Conservation (phyloP, 2,329 filamentous ascomycete species). For the Ophiostoma australiae region DNA sequence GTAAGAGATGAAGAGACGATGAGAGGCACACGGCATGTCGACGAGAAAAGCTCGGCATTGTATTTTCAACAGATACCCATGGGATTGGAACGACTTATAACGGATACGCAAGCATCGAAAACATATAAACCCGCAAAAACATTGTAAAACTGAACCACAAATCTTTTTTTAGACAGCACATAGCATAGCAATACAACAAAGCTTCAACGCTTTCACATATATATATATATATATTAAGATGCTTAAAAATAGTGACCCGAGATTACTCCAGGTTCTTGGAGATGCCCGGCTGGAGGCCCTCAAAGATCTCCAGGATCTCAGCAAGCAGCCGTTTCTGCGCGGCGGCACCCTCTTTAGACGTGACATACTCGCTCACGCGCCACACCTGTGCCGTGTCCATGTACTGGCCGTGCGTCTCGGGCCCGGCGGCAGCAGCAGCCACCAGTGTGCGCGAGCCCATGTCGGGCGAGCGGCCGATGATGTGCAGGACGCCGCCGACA, state of each 20-base stretch:
- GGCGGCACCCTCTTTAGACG: conserved; percentile 37
- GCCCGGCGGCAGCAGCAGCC: conserved; percentile 36
- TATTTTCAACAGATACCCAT: conserved; percentile 25
- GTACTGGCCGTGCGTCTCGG: conserved; percentile 41
- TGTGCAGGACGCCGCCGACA: conserved; percentile 19
- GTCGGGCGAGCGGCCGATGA: conserved; percentile 38
- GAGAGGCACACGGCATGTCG: not conserved
- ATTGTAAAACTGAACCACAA: not conserved
- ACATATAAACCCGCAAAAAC: not conserved
- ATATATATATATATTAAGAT: not conserved
- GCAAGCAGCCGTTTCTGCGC: conserved; percentile 38
- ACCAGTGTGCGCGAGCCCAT: conserved; percentile 40
- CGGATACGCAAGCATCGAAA: conserved; percentile 13
- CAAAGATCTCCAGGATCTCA: conserved; percentile 42
- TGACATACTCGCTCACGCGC: conserved; percentile 34
- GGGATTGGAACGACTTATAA: conserved; percentile 11
- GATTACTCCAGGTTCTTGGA: conserved; percentile 30
- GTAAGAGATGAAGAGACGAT: not conserved
- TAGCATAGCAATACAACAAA: not conserved
- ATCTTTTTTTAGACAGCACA: not conserved
- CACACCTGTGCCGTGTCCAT: conserved; percentile 36
- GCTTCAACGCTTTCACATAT: not conserved
- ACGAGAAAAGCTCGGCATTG: not conserved
- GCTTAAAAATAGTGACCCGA: not conserved
- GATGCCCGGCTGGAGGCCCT: conserved; percentile 41